phyloP scores from a whole-genome alignment of 2,329 filamentous ascomycete species.

The Ceratocystis cacaofunesta region DNA sequence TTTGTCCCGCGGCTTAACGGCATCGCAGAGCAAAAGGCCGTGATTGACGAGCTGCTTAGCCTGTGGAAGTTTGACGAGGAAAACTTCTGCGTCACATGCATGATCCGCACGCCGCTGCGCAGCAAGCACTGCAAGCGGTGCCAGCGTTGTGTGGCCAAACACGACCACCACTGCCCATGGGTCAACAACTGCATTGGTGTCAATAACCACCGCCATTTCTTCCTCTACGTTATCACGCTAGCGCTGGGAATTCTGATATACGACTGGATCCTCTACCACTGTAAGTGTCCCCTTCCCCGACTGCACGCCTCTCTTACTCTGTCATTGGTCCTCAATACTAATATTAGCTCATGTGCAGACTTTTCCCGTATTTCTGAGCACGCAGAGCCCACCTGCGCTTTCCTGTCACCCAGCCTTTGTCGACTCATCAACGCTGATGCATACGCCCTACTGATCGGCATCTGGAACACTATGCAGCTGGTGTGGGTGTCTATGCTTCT shows the following conservation, averaged over 20 bases:
- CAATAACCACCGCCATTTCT: conserved; percentile 93
- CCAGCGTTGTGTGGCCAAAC: conserved; percentile 82
- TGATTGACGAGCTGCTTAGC: conserved; percentile 74
- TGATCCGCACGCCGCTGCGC: conserved; percentile 80
- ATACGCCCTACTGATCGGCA: conserved; percentile 63
- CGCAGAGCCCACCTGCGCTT: conserved; percentile 46
- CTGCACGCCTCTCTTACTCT: not conserved
- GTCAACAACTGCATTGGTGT: conserved; percentile 90
- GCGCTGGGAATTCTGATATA: conserved; percentile 60
- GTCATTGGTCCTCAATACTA: not conserved
- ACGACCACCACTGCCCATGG: conserved; percentile 98
- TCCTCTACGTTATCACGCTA: conserved; percentile 70
- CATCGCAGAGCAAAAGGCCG: conserved; percentile 74
- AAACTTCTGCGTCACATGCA: conserved; percentile 88
- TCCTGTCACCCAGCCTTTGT: conserved; percentile 65
- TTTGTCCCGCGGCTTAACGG: conserved; percentile 84
- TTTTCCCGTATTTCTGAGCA: conserved; percentile 43
- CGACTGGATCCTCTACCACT: conserved; percentile 57
- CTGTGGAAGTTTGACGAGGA: conserved; percentile 83
- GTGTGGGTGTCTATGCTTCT: conserved; percentile 97
- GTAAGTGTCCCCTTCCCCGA: conserved; percentile 31
- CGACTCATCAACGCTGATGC: conserved; percentile 63
- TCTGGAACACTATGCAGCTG: conserved; percentile 73
- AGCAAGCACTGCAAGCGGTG: conserved; percentile 94
- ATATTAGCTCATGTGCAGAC: conserved; percentile 34